Conservation (phyloP, 2,329 filamentous ascomycete genomes). For the Colletotrichum sp. region DNA sequence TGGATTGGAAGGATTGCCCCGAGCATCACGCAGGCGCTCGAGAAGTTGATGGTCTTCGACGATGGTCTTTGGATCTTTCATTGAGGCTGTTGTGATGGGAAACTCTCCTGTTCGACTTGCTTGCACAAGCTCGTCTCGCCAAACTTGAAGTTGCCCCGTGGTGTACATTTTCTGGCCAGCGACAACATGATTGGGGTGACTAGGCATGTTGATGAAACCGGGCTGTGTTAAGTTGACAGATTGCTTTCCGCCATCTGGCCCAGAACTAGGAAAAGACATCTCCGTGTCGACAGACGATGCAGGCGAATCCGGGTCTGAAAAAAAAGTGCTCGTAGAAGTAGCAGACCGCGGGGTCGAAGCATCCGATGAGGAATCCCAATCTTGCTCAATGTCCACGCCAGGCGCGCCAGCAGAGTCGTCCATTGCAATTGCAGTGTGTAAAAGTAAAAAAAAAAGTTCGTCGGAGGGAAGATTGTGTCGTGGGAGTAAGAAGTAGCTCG, state of each 20-base stretch:
- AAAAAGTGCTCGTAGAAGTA: background rate
- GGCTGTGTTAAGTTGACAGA: accelerated
- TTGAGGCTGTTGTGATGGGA: accelerated
- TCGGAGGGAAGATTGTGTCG: background rate
- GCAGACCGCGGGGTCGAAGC: background rate
- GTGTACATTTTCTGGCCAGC: too few species aligned
- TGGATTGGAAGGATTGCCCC: too few species aligned
- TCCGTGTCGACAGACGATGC: background rate
- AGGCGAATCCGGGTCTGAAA: background rate
- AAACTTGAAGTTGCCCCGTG: too few species aligned
- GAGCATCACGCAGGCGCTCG: too few species aligned
- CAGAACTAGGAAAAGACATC: background rate
- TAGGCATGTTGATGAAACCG: too few species aligned
- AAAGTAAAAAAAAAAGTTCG: background rate
- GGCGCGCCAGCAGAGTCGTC: background rate
- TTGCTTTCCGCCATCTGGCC: accelerated
- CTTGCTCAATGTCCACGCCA: background rate
- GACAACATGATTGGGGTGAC: too few species aligned
- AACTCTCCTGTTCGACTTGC: background rate
- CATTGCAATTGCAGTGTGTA: background rate
- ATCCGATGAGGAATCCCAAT: background rate
- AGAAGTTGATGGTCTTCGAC: background rate
- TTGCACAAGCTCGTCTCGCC: too few species aligned
- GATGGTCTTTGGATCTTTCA: background rate
- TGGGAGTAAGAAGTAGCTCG: background rate